phyloP scores from a whole-genome alignment of 2,329 filamentous ascomycete species.

The Penicillium freii region DNA sequence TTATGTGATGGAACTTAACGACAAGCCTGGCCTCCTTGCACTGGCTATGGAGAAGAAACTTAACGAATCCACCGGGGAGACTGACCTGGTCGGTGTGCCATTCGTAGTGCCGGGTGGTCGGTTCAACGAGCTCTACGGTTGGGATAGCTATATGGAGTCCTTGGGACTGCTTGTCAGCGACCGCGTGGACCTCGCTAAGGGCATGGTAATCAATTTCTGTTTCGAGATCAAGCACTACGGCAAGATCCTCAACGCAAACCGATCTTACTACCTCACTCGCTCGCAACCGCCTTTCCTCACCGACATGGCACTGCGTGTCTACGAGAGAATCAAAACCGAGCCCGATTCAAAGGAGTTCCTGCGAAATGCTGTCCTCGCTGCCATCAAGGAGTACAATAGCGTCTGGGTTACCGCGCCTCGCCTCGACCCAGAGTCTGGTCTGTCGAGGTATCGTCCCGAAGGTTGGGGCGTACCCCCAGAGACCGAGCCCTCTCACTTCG shows the following conservation, averaged over 20 bases:
- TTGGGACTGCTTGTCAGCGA: constrained; percentile 84
- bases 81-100: constrained; percentile 73
- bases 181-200: constrained; percentile 80
- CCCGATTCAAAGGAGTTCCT: constrained; percentile 78
- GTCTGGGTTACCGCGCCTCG: constrained; percentile 82
- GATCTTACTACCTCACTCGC: constrained; percentile 90
- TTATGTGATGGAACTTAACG: constrained; percentile 77
- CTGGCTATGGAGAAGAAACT: constrained; percentile 78
- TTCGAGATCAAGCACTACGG: constrained; percentile 98
- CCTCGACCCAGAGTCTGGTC: constrained; percentile 70
- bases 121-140: constrained; percentile 98
- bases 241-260: constrained; percentile 95
- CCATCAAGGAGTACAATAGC: constrained; percentile 93
- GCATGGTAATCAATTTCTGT: constrained; percentile 94
- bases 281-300: constrained; percentile 97
- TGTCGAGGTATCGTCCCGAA: constrained; percentile 81
- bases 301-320: constrained; percentile 92
- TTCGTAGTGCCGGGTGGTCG: constrained; percentile 97
- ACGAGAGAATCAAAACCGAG: constrained; percentile 88
- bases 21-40: constrained; percentile 83
- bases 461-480: constrained; percentile 86
- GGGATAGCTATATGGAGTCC: constrained; percentile 99
- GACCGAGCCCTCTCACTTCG: constrained; percentile 83
- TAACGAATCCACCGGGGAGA: constrained; percentile 66
- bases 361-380: constrained; percentile 74